Conservation (phyloP, 441 rosid species). For the Pelargonium cotyledonis region DNA sequence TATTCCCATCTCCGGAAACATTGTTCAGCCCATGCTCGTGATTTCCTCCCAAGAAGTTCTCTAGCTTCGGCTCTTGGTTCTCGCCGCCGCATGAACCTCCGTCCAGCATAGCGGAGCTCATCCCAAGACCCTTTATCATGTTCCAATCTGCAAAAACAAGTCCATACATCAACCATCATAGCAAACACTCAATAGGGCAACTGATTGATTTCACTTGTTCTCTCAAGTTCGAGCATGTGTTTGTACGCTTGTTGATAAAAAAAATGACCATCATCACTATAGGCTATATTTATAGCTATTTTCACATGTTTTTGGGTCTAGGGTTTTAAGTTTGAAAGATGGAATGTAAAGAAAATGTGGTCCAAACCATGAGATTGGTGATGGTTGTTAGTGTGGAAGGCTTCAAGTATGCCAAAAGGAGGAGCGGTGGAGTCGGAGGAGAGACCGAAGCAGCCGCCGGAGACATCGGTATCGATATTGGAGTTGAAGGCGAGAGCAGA, state of each 20-base stretch:
- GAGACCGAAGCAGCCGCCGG: slow-evolving; percentile 47
- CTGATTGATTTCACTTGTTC: too few relatives aligned
- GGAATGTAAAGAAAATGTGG: too few relatives aligned
- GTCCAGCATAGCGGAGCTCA: slow-evolving; percentile 37
- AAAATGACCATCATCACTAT: too few relatives aligned
- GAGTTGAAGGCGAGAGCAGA: slow-evolving; percentile 43
- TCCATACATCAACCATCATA: background rate
- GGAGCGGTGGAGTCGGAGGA: slow-evolving; percentile 32
- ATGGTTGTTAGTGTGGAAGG: slow-evolving; percentile 44
- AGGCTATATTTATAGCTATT: too few relatives aligned
- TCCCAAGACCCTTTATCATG: slow-evolving; percentile 34
- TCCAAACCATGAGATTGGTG: slow-evolving; percentile 30
- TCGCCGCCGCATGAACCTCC: slow-evolving; percentile 46
- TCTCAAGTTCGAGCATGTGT: too few relatives aligned
- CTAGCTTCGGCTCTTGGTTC: slow-evolving; percentile 60
- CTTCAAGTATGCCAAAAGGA: slow-evolving; percentile 52
- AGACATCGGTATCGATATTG: slow-evolving; percentile 29
- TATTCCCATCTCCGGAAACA: slow-evolving; percentile 27
- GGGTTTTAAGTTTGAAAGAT: background rate
- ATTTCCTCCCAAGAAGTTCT: slow-evolving; percentile 63
- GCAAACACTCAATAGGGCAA: background rate
- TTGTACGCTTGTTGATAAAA: background rate
- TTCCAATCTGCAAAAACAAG: slow-evolving; percentile 49
- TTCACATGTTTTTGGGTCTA: background rate
- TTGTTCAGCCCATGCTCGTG: background rate